phyloP scores from a whole-genome alignment of 306 rosid genomes.

The Gastrolobium bilobum region DNA sequence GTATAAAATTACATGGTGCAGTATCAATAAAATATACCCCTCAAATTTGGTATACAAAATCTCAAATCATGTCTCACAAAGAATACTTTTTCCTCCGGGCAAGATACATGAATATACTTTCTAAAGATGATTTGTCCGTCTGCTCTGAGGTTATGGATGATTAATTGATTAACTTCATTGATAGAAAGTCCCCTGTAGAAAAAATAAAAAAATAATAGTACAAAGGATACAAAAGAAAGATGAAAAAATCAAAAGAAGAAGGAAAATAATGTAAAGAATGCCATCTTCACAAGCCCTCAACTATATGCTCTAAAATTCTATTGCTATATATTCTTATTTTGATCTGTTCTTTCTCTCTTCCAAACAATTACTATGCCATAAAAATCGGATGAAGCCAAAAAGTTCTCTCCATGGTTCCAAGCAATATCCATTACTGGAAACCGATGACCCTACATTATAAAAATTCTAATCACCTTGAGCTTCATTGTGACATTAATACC shows the following conservation, averaged over 20 bases:
- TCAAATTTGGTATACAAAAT: conserved; percentile 34
- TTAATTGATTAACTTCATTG: conserved; percentile 20
- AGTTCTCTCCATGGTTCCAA: conserved; percentile 83
- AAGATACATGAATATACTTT: conserved; percentile 9
- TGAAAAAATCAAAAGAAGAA: background rate
- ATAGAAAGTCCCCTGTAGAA: conserved; percentile 22
- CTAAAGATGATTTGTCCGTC: background rate
- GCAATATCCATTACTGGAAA: conserved; percentile 81
- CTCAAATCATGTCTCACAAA: conserved; percentile 37
- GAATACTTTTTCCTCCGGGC: conserved; percentile 41
- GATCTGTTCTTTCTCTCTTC: conserved; percentile 75
- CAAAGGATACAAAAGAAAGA: conserved; percentile 46
- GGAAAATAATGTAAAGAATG: conserved; percentile 11
- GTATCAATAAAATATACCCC: conserved; percentile 21
- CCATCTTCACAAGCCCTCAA: conserved; percentile 16
- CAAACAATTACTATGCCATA: conserved; percentile 81
- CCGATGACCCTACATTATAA: conserved; percentile 72
- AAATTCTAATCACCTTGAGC: conserved; percentile 43
- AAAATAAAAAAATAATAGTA: conserved; percentile 39
- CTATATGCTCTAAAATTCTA: background rate
- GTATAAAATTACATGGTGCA: conserved; percentile 29
- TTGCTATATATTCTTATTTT: conserved; percentile 31
- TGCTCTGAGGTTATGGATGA: conserved; percentile 35
- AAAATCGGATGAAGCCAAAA: conserved; percentile 82
- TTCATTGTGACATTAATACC: background rate